phyloP scores from a whole-genome alignment of 352 stramenopile genomes.

The Aphanomyces invadans region DNA sequence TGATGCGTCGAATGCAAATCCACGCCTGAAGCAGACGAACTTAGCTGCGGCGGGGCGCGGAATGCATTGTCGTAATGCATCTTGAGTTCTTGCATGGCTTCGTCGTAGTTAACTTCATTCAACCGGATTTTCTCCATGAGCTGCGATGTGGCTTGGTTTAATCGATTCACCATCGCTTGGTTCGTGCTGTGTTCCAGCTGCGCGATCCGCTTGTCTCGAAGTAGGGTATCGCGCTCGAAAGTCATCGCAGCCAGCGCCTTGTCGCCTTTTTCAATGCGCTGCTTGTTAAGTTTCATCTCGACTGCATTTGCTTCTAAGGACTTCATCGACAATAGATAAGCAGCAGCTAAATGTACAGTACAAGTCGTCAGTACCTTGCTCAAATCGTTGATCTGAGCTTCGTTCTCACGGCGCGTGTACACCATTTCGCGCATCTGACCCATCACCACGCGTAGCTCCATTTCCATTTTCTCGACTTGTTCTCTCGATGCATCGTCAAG shows the following conservation, averaged over 20 bases:
- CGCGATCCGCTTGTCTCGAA: constrained; percentile 48
- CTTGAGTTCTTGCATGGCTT: constrained; percentile 31
- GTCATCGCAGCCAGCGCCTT: constrained; percentile 36
- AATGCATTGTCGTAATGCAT: constrained; percentile 17
- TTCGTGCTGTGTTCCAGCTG: constrained; percentile 49
- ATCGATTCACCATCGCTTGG: constrained; percentile 40
- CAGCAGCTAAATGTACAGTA: background rate
- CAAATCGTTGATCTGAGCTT: constrained; percentile 48
- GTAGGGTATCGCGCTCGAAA: constrained; percentile 48
- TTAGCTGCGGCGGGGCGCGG: background rate
- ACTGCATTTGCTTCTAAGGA: constrained; percentile 41
- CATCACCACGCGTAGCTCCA: constrained; percentile 68
- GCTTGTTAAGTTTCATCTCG: constrained; percentile 38
- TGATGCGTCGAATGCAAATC: background rate
- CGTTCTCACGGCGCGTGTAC: constrained; percentile 67
- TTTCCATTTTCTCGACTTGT: constrained; percentile 68
- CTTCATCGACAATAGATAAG: constrained; percentile 19
- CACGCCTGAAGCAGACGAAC: background rate
- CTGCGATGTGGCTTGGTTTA: constrained; percentile 52
- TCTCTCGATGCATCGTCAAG: constrained; percentile 70
- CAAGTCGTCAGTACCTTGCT: constrained; percentile 27
- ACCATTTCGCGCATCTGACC: constrained; percentile 65
- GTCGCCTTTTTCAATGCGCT: constrained; percentile 35
- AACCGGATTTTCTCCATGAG: constrained; percentile 65
- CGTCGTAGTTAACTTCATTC: constrained; percentile 69